Evolutionary conservation across 2,329 filamentous ascomycete species (phyloP), one percentile per base, ranked within the genome.

Genomic region (Talaromyces verruculosus): DNA sequence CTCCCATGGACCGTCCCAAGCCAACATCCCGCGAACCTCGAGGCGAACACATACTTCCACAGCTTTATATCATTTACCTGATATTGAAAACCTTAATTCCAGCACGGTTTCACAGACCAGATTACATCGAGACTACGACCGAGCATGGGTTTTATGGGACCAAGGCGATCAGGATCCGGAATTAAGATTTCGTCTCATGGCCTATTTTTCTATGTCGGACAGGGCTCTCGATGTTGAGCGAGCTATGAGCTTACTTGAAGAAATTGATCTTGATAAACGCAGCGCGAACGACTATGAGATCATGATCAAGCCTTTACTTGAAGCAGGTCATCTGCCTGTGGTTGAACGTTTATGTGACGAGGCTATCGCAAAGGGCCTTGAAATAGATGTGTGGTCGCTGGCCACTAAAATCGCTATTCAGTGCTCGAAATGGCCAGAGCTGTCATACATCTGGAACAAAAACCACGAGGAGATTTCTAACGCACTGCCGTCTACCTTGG

Each of bases 211-310:
- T 7, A 69, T 67, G n/a, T 83, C 83, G 11, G 66, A 70, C 49
- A 68, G 73, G 13, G 41, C 71, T 2, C 59, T 77, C 28, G 78
- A 85, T 70, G 74, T 79, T 15, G 76, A 77, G 65, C 79, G 82
- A 57, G 75, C 78, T 19, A 75, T 81, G 59, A 68, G 76, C n/a
- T 67, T 87, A 8, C 87, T 87, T 69, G 71, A 80, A 35, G 65
- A 69, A 3, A 77, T 85, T 30, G 71, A 77, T 3, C 28, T 67
- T 0, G 63, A 75, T 8, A 64, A 77, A 43, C 80, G 82, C 30
- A 77, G 75, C 2, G 69, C 74, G 7, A 73, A 75, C 4, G 79
- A 83, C 62, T 87, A 85, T 71, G 71, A 77, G 61, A 72, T 76
- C 47, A 77, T 81, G 30, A 78, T 83, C 25, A 75, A 75, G 51